Base-by-base conservation (phyloP, 495 filamentous ascomycete species). In the Tuber indicum region DNA sequence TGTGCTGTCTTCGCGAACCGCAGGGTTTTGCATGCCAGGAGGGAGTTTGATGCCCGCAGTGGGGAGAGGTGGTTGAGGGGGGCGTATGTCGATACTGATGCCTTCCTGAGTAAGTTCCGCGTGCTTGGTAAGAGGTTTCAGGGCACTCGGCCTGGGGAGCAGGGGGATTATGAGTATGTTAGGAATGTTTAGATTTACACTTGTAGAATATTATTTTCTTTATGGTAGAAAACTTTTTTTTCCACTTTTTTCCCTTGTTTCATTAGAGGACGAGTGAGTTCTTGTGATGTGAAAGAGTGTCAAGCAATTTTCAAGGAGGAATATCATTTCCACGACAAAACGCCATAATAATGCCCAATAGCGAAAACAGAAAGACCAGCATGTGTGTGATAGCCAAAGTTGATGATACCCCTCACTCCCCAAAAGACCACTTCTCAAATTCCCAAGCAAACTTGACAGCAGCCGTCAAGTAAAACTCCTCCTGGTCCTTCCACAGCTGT, bases 1-100 rank as follows among this genome's bases (percentile, higher is more conserved):
- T 95, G 92, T 79, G 93, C 92, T 43, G 88, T 98, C 23, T 97
- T 98, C 84, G 89, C 94, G 79, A 98, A 98, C 82, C 84, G 89
- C 39, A 87, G 93, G 12, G 86, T 95, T 7, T 82, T 94, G 49
- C 95, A 98, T 85, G 94, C 92, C 0, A 86, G 95, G 41, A 86
- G 86, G 14, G 86, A 89, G 58, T 98, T 97, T 85, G 87, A 92
- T 78, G 85, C 88, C 12, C 62, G 75, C 1, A 87, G 87, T 1
- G 90, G 90, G 8, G 87, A 89, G 72, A 85, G 94, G 71, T 97
- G 93, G 93, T 84, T 97, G 36, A 93, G 92, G 82, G 95, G 94
- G 5, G 87, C 92, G 0, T 98, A 97, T 86, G 86, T 98, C 16
- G 90, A 93, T 72, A 85, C 88, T 6, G 92, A 97, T 85, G 89